These are phyloP conservation scores for Phytophthora pistaciae DNA, from an alignment of 352 stramenopile genomes.

Conservation along the genomic window DNA sequence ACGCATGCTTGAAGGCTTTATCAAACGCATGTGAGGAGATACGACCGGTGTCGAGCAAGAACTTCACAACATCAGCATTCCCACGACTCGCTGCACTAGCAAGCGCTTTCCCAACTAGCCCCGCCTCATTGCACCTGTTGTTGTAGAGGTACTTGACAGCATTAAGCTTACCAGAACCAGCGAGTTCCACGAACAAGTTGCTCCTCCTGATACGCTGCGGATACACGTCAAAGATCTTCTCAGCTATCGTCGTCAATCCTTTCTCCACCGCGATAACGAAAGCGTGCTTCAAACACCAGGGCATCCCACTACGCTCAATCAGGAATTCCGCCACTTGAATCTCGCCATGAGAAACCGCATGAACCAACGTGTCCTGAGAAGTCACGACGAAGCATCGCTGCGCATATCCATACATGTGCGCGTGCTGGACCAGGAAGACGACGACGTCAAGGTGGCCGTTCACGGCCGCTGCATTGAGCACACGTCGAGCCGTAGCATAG, in stretches of 20 bases:
- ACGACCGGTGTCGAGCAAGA: neutral
- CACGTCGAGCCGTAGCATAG: neutral
- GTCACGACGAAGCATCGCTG: neutral
- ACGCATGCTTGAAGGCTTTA: neutral
- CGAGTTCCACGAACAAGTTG: neutral
- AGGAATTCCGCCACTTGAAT: slow-evolving; percentile 6
- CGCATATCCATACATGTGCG: neutral
- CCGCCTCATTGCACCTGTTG: neutral
- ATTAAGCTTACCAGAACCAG: neutral
- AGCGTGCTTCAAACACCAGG: neutral
- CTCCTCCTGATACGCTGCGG: neutral
- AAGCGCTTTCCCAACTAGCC: neutral
- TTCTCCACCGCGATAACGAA: neutral
- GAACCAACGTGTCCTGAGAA: neutral
- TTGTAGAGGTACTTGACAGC: slow-evolving; percentile 5
- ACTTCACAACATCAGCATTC: neutral
- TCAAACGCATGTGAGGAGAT: neutral
- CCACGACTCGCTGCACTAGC: neutral
- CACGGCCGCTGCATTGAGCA: neutral
- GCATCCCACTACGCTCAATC: neutral
- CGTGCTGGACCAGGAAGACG: neutral
- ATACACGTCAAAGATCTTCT: neutral
- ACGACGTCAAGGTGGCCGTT: neutral
- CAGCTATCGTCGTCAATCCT: neutral
- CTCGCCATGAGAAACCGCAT: slow-evolving; percentile 33